These are phyloP conservation scores for Fusarium nanum DNA, from an alignment of 2,329 filamentous ascomycete species.

Conservation along the genomic window DNA sequence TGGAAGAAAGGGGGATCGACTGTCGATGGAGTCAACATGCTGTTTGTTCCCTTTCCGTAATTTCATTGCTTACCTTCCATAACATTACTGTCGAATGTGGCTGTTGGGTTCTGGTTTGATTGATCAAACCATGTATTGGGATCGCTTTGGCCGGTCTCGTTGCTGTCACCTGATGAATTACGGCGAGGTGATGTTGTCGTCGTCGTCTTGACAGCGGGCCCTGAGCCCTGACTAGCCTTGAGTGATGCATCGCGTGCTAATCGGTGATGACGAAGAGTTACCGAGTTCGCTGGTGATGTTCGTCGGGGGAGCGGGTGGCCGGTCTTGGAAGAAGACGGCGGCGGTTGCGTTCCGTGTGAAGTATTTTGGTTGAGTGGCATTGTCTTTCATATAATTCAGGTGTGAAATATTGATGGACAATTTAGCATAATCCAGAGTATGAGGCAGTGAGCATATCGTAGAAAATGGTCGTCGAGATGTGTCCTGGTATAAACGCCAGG, in stretches of 20 bases:
- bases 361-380: slow-evolving; percentile 47
- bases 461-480: slow-evolving; percentile 2
- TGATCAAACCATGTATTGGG: slow-evolving; percentile 66
- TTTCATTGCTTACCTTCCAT: slow-evolving; percentile 60
- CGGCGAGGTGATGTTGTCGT: slow-evolving; percentile 45
- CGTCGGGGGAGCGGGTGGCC: slow-evolving; percentile 60
- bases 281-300: slow-evolving; percentile 58
- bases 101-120: slow-evolving; percentile 63
- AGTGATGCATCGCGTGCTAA: slow-evolving; percentile 57
- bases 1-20: slow-evolving; percentile 68
- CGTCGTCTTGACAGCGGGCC: slow-evolving; percentile 30
- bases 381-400: slow-evolving; percentile 26
- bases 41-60: background rate
- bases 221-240: slow-evolving; percentile 45
- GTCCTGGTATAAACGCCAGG: slow-evolving; percentile 21
- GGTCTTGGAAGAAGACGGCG: slow-evolving; percentile 38
- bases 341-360: slow-evolving; percentile 43
- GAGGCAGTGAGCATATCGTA: slow-evolving; percentile 17
- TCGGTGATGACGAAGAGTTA: slow-evolving; percentile 61
- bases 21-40: slow-evolving; percentile 35
- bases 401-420: background rate
- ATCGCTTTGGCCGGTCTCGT: slow-evolving; percentile 62
- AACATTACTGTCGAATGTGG: slow-evolving; percentile 54
- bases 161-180: slow-evolving; percentile 63
- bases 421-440: slow-evolving; percentile 29